A percentile compares a stretch with the other conserved stretches of the same genome.
These are phyloP conservation scores for Pythium guiyangense DNA, from an alignment of 352 stramenopile genomes.

Conservation along the genomic window DNA sequence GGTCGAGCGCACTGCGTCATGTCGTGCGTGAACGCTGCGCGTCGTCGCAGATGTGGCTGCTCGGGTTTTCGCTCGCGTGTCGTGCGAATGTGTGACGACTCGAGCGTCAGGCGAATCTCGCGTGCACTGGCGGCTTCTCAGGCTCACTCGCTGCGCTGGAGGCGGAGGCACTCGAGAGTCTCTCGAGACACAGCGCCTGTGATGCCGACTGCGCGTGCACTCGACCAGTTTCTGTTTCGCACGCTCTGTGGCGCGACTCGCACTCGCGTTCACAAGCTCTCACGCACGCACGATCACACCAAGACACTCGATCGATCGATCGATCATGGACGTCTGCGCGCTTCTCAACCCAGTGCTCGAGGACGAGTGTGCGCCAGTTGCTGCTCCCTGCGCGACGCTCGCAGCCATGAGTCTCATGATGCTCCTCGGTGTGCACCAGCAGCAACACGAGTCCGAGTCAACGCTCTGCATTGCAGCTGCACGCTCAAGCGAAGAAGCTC, in stretches of 20 bases:
- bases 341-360: conserved; percentile 26
- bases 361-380: conserved; percentile 2
- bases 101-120: conserved; percentile 15
- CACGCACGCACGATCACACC: too few species aligned
- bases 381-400: not conserved
- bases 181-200: too few species aligned
- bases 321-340: conserved; percentile 20
- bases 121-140: too few species aligned
- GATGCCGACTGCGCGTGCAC: too few species aligned
- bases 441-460: too few species aligned
- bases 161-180: not conserved
- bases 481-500: not conserved
- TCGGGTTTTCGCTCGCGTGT: too few species aligned
- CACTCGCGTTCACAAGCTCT: too few species aligned
- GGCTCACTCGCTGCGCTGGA: too few species aligned
- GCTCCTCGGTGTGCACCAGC: conserved; percentile 6
- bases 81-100: conserved; percentile 22
- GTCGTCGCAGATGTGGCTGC: conserved; percentile 27
- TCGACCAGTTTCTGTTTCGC: conserved; percentile 6
- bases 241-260: not conserved
- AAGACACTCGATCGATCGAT: too few species aligned
- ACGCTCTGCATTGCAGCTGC: not conserved
- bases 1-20: too few species aligned
- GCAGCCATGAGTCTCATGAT: conserved; percentile 11
- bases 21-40: too few species aligned